phyloP scores from a whole-genome alignment of 176 grass and related monocot genomes.

The Puccinellia tenuiflora region DNA sequence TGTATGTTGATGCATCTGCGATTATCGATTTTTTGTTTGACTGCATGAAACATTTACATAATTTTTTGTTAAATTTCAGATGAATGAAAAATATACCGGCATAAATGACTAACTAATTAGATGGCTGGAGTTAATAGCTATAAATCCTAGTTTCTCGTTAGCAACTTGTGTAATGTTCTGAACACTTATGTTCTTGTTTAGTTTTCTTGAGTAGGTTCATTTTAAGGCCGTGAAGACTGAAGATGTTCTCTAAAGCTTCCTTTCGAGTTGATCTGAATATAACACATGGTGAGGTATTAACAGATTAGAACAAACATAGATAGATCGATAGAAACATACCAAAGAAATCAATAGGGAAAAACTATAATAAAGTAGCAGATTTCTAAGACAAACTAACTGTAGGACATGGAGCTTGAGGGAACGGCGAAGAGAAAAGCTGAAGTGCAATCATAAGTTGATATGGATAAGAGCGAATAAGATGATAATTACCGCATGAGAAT shows the following conservation, averaged over 20 bases:
- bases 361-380: background rate
- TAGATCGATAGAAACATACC: background rate
- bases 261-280: too few species aligned
- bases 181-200: background rate
- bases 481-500: conserved; percentile 70
- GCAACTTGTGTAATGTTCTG: background rate
- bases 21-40: conserved; percentile 59
- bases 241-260: background rate
- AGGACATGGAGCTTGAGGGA: background rate
- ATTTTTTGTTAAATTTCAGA: background rate
- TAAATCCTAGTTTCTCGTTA: background rate
- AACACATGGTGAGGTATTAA: background rate
- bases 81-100: background rate
- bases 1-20: conserved; percentile 66
- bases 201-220: background rate
- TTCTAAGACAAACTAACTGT: background rate
- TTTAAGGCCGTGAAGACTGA: background rate
- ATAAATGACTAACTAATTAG: background rate
- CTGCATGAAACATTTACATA: conserved; percentile 5
- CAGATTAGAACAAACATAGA: background rate
- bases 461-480: background rate
- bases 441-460: background rate
- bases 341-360: background rate
- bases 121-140: background rate
- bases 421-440: background rate